Conservation (phyloP, 805 yeast genomes). For the Hermanozyma aechmeae region DNA sequence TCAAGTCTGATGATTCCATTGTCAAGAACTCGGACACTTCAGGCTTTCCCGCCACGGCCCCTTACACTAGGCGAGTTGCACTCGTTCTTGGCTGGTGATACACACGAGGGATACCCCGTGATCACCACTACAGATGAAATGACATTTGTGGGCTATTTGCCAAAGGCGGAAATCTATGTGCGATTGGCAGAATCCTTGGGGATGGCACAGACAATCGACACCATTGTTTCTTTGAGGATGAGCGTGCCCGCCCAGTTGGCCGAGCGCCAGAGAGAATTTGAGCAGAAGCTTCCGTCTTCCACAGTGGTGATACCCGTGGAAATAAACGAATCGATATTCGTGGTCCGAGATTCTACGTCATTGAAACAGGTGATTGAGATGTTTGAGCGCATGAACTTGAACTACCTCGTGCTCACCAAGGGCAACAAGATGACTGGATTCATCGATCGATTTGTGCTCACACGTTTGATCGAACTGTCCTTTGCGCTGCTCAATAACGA, state of each 20-base stretch:
- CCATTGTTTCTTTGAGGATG: constrained; percentile 5
- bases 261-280: constrained; percentile 3
- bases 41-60: constrained; percentile 16
- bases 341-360: constrained; percentile 22
- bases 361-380: constrained; percentile 23
- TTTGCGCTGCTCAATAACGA: constrained; percentile 14
- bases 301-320: constrained; percentile 5
- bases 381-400: constrained; percentile 30
- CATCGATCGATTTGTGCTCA: constrained; percentile 27
- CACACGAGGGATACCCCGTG: constrained; percentile 35
- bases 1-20: constrained; percentile 22
- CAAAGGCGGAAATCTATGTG: constrained; percentile 16
- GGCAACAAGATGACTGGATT: constrained; percentile 19
- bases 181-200: too few species aligned
- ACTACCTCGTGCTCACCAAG: constrained; percentile 21
- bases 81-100: constrained; percentile 18
- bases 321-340: constrained; percentile 11
- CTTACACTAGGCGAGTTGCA: constrained; percentile 14
- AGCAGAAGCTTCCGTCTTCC: constrained; percentile 2
- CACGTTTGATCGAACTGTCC: constrained; percentile 18
- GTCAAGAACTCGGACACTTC: constrained; percentile 17
- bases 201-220: too few species aligned
- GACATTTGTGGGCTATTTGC: constrained; percentile 23
- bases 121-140: constrained; percentile 17
- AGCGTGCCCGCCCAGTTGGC: constrained; percentile 4